phyloP scores from a whole-genome alignment of 345 rosid species.

The Leavenworthia alabamica region DNA sequence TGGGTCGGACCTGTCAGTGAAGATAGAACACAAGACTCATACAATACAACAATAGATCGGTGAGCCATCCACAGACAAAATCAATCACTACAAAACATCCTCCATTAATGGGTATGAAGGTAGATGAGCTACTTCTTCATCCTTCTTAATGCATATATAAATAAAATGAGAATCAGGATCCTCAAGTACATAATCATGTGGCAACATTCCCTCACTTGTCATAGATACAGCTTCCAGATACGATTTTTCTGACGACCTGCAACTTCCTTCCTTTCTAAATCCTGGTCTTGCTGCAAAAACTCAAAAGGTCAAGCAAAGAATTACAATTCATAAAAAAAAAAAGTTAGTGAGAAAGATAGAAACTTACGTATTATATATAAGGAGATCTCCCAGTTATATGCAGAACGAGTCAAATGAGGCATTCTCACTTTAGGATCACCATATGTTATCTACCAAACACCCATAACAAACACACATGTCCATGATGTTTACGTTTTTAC shows the following conservation, averaged over 20 bases:
- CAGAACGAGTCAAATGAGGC: slow-evolving; percentile 61
- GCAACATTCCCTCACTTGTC: slow-evolving; percentile 62
- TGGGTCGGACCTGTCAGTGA: slow-evolving; percentile 6
- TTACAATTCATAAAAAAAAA: neutral
- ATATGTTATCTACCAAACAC: slow-evolving; percentile 64
- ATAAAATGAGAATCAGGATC: slow-evolving; percentile 95
- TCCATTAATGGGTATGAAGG: slow-evolving; percentile 39
- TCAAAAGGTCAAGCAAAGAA: neutral
- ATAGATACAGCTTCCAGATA: slow-evolving; percentile 58
- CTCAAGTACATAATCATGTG: slow-evolving; percentile 55
- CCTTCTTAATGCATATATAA: slow-evolving; percentile 62
- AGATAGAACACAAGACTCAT: slow-evolving; percentile 14
- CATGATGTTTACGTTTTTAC: neutral
- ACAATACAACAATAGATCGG: slow-evolving; percentile 4
- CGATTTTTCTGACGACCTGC: slow-evolving; percentile 42
- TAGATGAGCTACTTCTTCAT: slow-evolving; percentile 30
- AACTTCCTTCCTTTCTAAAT: slow-evolving; percentile 40
- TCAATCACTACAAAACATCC: slow-evolving; percentile 25
- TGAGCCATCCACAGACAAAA: slow-evolving; percentile 1
- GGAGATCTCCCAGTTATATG: slow-evolving; percentile 61
- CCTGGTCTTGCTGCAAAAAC: slow-evolving; percentile 78
- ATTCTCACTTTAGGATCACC: slow-evolving; percentile 93
- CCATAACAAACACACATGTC: too few relatives aligned
- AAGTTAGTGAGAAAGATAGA: neutral
- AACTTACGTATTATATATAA: slow-evolving; percentile 78